Evolutionary conservation across 768 basidiomycete genomes (phyloP), one percentile per base, ranked within the genome.

Genomic region (Chalciporus sphaerocephalus): DNA sequence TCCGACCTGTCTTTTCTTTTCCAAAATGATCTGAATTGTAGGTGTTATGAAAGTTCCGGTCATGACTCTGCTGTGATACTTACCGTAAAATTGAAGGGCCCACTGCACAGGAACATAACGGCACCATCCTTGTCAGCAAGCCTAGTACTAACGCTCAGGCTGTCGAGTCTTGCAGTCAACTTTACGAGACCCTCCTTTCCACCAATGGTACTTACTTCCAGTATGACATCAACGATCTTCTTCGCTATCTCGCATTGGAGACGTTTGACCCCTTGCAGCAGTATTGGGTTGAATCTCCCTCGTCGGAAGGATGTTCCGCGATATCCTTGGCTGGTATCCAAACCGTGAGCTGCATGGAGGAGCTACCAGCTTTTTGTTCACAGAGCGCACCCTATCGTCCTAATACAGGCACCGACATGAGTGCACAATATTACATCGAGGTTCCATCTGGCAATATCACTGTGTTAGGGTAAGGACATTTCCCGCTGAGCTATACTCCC

Each of bases 1-100:
- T 45, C 51, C 20, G 47, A 53, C 7, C 17, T 51, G 8, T 46
- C 38, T 12, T 16, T 46, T 24, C 44, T 51, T 32, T 37, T 51
- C n/a, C 48, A 53, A 21, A 51, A 52, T 10, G 42, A 52, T 30
- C 13, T 54, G 9, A 42, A 44, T 23, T 47, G 52, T 54, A 24
- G 38, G 52, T 50, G 2, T 6, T 25, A 27, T 10, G 2, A 12
- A 35, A 13, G 4, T 7, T 15, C 25, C 22, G 15, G 13, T n/a
- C 25, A 17, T 39, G n/a, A n/a, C n/a, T 24, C 37, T 25, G n/a
- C 20, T 11, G 4, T 10, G 13, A n/a, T 22, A 9, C 22, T 46
- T 4, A 35, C 40, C 13, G 10, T 4, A 7, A 2, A 21, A 16
- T n/a, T 11, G 5, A 30, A 42, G 42, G 50, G 46, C 40, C 36